phyloP scores from a whole-genome alignment of 352 stramenopile species.

The Pythium guiyangense region DNA sequence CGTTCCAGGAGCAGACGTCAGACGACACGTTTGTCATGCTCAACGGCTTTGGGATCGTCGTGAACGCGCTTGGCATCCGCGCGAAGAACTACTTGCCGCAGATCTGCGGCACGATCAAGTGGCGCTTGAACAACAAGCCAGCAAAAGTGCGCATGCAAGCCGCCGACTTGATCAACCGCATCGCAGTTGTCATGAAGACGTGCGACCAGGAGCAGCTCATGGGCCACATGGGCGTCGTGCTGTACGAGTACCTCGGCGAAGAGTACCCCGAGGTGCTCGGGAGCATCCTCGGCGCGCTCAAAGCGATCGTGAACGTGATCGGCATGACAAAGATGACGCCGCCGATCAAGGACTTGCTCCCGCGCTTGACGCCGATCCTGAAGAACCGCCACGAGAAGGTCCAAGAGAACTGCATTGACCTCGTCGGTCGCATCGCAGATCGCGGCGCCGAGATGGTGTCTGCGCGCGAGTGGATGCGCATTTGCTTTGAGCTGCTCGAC shows the following conservation, averaged over 20 bases:
- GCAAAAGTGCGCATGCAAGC: conserved; percentile 99
- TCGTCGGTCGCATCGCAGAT: conserved; percentile 98
- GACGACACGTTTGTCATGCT: conserved; percentile 96
- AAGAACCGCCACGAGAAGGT: conserved; percentile 99
- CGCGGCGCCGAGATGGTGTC: conserved; percentile 96
- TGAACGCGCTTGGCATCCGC: conserved; percentile 96
- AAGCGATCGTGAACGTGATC: conserved; percentile 99
- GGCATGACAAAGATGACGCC: conserved; percentile 99
- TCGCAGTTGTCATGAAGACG: conserved; percentile 98
- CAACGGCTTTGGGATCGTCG: conserved; percentile 97
- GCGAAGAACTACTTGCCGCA: conserved; percentile 98
- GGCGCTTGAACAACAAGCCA: conserved; percentile 98
- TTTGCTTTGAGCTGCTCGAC: conserved; percentile 99
- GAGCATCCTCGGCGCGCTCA: conserved; percentile 97
- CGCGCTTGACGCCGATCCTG: conserved; percentile 97
- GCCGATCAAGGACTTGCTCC: conserved; percentile 98
- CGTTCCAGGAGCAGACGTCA: conserved; percentile 97
- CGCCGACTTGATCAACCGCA: conserved; percentile 97
- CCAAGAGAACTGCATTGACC: conserved; percentile 98
- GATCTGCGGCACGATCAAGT: conserved; percentile 99
- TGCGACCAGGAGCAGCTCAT: conserved; percentile 99
- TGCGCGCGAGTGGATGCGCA: conserved; percentile 99
- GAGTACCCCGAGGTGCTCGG: conserved; percentile 99
- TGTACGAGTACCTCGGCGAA: conserved; percentile 99
- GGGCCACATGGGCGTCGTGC: conserved; percentile 97